Percentiles rank a stretch among this genome's conserved stretches.
Evolutionary conservation across 139 green algal species (phyloP).

Genomic region (Spirogloea muscicola): DNA sequence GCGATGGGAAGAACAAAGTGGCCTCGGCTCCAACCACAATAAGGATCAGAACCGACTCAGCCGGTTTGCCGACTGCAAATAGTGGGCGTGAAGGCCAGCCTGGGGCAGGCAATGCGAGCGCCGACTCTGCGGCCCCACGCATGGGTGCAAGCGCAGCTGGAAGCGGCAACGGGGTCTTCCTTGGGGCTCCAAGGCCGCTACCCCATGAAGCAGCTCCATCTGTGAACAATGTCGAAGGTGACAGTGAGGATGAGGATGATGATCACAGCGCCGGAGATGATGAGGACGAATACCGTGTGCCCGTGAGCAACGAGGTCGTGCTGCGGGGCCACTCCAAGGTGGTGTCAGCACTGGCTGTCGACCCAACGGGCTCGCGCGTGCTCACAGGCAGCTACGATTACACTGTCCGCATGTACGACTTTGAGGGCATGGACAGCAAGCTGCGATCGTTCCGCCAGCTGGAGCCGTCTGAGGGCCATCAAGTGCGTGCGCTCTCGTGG

Average conservation of each 20-base stretch:
- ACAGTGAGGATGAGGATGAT: conserved; percentile 32
- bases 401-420: conserved; percentile 34
- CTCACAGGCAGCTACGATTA: conserved; percentile 32
- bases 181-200: neutral
- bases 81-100: too few species aligned
- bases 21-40: too few species aligned
- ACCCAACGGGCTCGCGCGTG: conserved; percentile 27
- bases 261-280: conserved; percentile 18
- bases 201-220: too few species aligned
- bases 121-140: too few species aligned
- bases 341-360: conserved; percentile 21
- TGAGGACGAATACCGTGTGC: conserved; percentile 42
- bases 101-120: too few species aligned
- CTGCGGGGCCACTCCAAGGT: conserved; percentile 37
- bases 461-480: conserved; percentile 37
- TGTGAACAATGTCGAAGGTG: conserved; percentile 23
- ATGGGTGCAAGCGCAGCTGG: too few species aligned
- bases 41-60: too few species aligned
- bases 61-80: too few species aligned
- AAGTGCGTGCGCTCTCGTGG: conserved; percentile 32
- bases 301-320: conserved; percentile 42
- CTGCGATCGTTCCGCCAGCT: conserved; percentile 38
- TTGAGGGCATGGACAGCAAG: conserved; percentile 31
- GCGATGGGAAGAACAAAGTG: neutral
- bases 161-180: too few species aligned